These are phyloP conservation scores for Epichloe gansuensis DNA, from an alignment of 2,329 filamentous ascomycete genomes.

Conservation along the genomic window DNA sequence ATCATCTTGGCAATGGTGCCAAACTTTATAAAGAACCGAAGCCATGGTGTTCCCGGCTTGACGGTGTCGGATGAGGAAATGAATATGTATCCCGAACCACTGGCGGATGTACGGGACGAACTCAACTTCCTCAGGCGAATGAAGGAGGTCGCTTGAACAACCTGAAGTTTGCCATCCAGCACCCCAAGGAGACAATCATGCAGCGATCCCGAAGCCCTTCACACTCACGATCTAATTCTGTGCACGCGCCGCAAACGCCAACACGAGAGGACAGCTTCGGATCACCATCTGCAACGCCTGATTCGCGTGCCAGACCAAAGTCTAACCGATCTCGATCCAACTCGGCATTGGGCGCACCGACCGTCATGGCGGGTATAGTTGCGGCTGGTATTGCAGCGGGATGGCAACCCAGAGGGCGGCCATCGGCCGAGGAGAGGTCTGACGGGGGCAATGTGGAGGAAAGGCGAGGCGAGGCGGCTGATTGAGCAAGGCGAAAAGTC, in stretches of 20 bases:
- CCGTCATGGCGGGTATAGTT: conserved; percentile 74
- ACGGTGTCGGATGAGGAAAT: conserved; percentile 58
- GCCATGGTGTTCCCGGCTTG: conserved; percentile 36
- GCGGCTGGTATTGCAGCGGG: conserved; percentile 64
- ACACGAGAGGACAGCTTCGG: conserved; percentile 42
- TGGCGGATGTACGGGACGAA: conserved; percentile 68
- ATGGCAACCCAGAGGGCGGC: conserved; percentile 59
- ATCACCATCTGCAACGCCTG: conserved; percentile 40
- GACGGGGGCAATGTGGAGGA: conserved; percentile 6
- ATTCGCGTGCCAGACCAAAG: conserved; percentile 52
- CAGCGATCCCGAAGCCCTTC: conserved; percentile 51
- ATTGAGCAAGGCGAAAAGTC: conserved; percentile 11
- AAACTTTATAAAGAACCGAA: conserved; percentile 37
- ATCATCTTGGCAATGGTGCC: conserved; percentile 43
- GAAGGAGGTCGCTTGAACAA: conserved; percentile 71
- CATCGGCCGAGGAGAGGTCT: conserved; percentile 15
- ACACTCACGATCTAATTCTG: conserved; percentile 51
- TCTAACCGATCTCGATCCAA: conserved; percentile 55
- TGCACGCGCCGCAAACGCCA: conserved; percentile 49
- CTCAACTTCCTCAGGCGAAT: conserved; percentile 68
- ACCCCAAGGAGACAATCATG: conserved; percentile 60
- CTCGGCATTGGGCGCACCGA: conserved; percentile 61
- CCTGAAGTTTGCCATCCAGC: conserved; percentile 64
- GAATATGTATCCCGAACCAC: conserved; percentile 55
- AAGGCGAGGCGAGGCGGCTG: conserved; percentile 7